Base-by-base conservation (phyloP, 805 yeast genomes). In the Saturnispora sanitii region DNA sequence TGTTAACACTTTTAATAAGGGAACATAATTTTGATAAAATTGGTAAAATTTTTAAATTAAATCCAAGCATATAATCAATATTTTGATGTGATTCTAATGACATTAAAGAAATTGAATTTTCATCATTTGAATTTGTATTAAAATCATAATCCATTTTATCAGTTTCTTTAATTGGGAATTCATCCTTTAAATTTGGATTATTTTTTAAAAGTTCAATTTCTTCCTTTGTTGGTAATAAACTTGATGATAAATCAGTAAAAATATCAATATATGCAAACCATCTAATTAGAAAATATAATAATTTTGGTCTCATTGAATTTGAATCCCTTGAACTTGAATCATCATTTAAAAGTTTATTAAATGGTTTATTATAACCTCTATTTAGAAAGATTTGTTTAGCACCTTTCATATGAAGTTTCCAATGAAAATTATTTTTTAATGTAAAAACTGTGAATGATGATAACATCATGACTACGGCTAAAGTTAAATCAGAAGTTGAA, bases 221-320 rank as follows among this genome's bases (percentile, higher is more conserved):
- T 2, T 46, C 52, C 1, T 39, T 35, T 4, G 60, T 35, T 26
- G 65, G 62, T 20, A 52, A 53, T 31, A 57, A 43, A 3, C 82
- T 69, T 0, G 84, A 69, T 1, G 83, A 73, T 19, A 82, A 60
- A 1, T 75, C 69, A 0, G 84, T 80, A 17, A 81, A 64, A 3
- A 79, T 72, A 50, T 79, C 86, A 26, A 78, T 60, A 51, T 78
- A 82, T 0, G 76, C 77, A 53, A 76, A 80, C 84, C 86, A 79
- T 38, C 87, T 59, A 47, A 71, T 63, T 34, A 82, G 60, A 49
- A 82, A 82, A 45, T 62, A 75, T 0, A 74, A 57, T 12, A 73
- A 62, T 45, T 68, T 69, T 6, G 62, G 54, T 37, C 49, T 52
- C 15, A 44, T 40, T 7, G 47, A 42, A 6, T 38, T 40, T 16